Evolutionary conservation across 345 rosid genomes (phyloP), one percentile per base, ranked within the genome.

Genomic region (Euphorbia peplus): DNA sequence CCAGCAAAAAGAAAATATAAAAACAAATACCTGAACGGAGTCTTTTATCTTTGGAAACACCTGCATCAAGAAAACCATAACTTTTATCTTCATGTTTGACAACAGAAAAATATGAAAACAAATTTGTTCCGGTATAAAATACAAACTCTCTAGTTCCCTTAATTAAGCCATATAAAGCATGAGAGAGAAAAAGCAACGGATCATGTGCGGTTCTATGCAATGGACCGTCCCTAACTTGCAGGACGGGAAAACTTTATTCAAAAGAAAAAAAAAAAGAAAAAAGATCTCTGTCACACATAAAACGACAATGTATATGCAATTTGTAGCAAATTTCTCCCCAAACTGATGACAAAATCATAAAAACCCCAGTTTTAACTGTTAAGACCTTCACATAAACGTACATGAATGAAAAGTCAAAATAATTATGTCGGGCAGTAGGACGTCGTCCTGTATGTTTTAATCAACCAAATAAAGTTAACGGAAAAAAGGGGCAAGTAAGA

Each of bases 11-110:
- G 24, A 8, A 19, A 12, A 19, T 2, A 24, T 28, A 70, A 51
- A 60, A 32, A 44, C 1, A 70, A 46, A 59, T 82, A 90, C 98
- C 96, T 90, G 88, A 72, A 80, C 64, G 14, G 96, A 86, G 75
- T 91, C 98, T 75, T 91, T 91, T 56, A 93, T 86, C 83, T 89
- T 93, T 51, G 98, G 97, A 71, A 89, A 93, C 32, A 93, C 92
- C 98, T 90, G 86, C 85, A 79, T 60, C 37, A 75, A 2, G 67
- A 65, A 82, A 75, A 80, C 30, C 39, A 69, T 37, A 61, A 68
- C 72, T 39, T 53, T 53, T 29, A 70, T 66, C 50, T 29, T 47
- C 8, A 25, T 48, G 48, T 35, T 66, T 32, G 32, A 70, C 63
- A 5, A 46, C 25, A 56, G 29, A 51, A 52, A 63, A 69, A 39